phyloP scores from a whole-genome alignment of 225 moss, liverwort and hornwort genomes.

The Antitrichia curtipendula region DNA sequence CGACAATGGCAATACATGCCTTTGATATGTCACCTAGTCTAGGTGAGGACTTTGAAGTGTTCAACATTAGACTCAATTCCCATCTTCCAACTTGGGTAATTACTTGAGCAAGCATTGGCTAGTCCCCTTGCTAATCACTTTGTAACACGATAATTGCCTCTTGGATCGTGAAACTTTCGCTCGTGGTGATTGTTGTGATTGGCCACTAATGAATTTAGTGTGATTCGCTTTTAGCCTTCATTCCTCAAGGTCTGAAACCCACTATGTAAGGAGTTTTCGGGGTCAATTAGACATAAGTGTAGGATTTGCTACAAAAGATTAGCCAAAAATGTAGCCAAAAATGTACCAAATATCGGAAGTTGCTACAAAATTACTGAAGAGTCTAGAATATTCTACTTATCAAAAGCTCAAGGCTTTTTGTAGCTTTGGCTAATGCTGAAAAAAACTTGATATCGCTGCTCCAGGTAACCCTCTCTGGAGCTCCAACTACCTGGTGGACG shows the following conservation, averaged over 20 bases:
- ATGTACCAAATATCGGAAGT: background rate
- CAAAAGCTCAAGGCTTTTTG: too few relatives aligned
- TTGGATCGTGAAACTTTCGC: too few relatives aligned
- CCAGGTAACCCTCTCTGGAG: conserved; percentile 66
- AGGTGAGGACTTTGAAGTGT: background rate
- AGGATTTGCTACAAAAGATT: background rate
- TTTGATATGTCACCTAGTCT: background rate
- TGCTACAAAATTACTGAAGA: background rate
- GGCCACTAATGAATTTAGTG: background rate
- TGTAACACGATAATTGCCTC: background rate
- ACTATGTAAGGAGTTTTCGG: background rate
- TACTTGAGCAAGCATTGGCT: background rate
- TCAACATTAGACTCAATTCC: background rate
- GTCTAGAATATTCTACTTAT: background rate
- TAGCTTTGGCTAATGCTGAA: background rate
- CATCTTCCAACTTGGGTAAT: background rate
- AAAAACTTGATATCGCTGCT: background rate
- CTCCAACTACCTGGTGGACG: conserved; percentile 37
- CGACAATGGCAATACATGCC: background rate
- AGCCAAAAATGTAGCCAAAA: background rate
- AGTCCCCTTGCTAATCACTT: background rate
- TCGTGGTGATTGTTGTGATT: background rate
- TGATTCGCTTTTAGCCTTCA: background rate
- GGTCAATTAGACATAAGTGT: background rate
- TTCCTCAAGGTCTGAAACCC: background rate